Evolutionary conservation across 805 yeast genomes (phyloP).

Genomic region (Ogataea methanolica): DNA sequence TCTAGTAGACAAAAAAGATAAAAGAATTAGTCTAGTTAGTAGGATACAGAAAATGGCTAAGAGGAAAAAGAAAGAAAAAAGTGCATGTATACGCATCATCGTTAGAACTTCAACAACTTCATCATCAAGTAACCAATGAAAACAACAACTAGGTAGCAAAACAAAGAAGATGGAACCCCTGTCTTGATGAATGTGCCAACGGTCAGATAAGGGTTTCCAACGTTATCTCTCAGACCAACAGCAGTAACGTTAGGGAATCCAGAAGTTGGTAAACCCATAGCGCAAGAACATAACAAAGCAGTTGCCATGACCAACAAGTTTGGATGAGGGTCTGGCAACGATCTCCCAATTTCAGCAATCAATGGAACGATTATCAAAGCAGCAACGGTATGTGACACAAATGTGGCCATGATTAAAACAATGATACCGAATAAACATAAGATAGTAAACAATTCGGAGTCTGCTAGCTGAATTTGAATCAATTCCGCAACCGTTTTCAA

Average conservation of each 20-base stretch:
- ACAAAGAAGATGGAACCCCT: constrained; percentile 84
- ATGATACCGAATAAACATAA: constrained; percentile 76
- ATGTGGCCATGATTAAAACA: constrained; percentile 82
- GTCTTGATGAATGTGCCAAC: constrained; percentile 83
- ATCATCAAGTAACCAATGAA: constrained; percentile 77
- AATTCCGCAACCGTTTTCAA: constrained; percentile 68
- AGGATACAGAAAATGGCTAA: too few species aligned
- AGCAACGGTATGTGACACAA: constrained; percentile 95
- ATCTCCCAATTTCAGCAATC: constrained; percentile 83
- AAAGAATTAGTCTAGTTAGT: too few species aligned
- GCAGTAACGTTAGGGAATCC: constrained; percentile 99
- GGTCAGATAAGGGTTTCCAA: constrained; percentile 85
- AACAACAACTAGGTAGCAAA: constrained; percentile 68
- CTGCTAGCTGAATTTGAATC: constrained; percentile 63
- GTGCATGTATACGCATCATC: background rate
- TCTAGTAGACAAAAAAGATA: too few species aligned
- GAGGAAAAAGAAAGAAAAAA: background rate
- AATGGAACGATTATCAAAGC: constrained; percentile 90
- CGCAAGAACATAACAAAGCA: constrained; percentile 78
- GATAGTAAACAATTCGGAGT: constrained; percentile 67
- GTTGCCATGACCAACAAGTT: constrained; percentile 65
- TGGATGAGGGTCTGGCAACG: constrained; percentile 77
- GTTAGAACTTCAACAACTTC: constrained; percentile 49
- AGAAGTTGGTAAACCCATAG: constrained; percentile 91
- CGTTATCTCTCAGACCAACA: constrained; percentile 86